Evolutionary conservation across 2,329 filamentous ascomycete genomes (phyloP).

Genomic region (Intubia oerlemansii): DNA sequence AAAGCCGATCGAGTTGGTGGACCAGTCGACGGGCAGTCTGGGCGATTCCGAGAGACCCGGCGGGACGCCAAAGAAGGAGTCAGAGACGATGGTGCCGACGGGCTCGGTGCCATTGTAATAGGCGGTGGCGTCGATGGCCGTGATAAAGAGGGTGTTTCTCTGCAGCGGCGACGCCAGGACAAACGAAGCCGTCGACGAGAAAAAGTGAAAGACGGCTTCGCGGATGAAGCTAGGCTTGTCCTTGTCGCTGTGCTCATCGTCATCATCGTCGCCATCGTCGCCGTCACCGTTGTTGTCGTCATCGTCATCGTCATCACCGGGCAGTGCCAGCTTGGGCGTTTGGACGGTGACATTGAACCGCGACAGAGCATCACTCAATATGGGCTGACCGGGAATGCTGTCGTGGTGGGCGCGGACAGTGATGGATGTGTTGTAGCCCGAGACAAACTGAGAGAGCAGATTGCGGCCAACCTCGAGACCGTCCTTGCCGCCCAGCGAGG

Average conservation of each 20-base stretch:
- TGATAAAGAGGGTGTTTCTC: slow-evolving; percentile 54
- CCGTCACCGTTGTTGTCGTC: slow-evolving; percentile 16
- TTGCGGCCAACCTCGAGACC: slow-evolving; percentile 44
- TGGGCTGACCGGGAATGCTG: slow-evolving; percentile 53
- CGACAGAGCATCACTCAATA: slow-evolving; percentile 52
- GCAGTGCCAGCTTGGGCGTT: slow-evolving; percentile 36
- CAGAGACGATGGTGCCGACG: slow-evolving; percentile 58
- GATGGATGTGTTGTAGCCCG: slow-evolving; percentile 66
- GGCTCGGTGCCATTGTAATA: slow-evolving; percentile 63
- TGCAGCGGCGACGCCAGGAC: slow-evolving; percentile 58
- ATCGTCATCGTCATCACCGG: slow-evolving; percentile 12
- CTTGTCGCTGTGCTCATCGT: slow-evolving; percentile 15
- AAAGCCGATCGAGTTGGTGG: slow-evolving; percentile 56
- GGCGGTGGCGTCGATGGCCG: slow-evolving; percentile 63
- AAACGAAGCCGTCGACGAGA: slow-evolving; percentile 74
- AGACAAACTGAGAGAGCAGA: slow-evolving; percentile 69
- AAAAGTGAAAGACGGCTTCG: slow-evolving; percentile 67
- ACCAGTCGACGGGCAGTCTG: slow-evolving; percentile 64
- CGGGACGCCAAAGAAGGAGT: slow-evolving; percentile 51
- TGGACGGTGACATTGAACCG: slow-evolving; percentile 49
- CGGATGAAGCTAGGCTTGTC: slow-evolving; percentile 43
- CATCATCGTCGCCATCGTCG: slow-evolving; percentile 14
- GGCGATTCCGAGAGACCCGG: slow-evolving; percentile 56
- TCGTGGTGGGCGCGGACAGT: slow-evolving; percentile 48
- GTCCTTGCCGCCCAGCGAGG: slow-evolving; percentile 38